These are phyloP conservation scores for Primulina tabacum DNA, from an alignment of 257 asterid genomes.

Conservation along the genomic window DNA sequence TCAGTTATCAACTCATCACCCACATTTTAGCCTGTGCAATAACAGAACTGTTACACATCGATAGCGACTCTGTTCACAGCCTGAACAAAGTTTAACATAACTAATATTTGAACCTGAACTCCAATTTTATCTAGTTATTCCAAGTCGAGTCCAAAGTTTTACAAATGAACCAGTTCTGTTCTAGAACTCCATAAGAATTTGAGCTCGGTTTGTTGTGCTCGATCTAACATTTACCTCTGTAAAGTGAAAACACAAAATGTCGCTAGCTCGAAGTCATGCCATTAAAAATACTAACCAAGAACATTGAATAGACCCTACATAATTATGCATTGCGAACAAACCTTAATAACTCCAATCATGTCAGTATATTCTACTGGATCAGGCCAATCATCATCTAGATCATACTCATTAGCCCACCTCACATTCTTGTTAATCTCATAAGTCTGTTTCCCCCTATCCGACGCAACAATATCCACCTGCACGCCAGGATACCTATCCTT, in stretches of 20 bases:
- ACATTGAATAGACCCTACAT: too few species aligned
- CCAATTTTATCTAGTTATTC: neutral
- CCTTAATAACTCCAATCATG: conserved; percentile 77
- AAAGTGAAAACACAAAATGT: too few species aligned
- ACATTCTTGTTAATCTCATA: conserved; percentile 84
- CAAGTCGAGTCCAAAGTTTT: neutral
- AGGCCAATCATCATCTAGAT: conserved; percentile 65
- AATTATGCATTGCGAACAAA: conserved; percentile 22
- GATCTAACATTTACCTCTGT: too few species aligned
- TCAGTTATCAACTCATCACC: neutral
- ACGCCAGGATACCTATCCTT: conserved; percentile 89
- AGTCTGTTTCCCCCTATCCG: conserved; percentile 70
- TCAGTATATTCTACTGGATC: conserved; percentile 71
- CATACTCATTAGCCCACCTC: conserved; percentile 68
- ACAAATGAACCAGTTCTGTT: neutral
- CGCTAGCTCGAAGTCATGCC: too few species aligned
- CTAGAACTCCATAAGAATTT: neutral
- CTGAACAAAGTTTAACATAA: too few species aligned
- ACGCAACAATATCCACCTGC: conserved; percentile 56
- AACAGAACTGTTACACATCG: neutral
- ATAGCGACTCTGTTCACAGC: neutral
- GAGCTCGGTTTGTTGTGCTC: neutral
- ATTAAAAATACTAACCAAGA: too few species aligned
- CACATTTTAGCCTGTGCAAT: neutral
- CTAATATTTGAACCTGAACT: neutral